These are phyloP conservation scores for Geranium rotundifolium DNA, from an alignment of 345 rosid species.

Conservation along the genomic window DNA sequence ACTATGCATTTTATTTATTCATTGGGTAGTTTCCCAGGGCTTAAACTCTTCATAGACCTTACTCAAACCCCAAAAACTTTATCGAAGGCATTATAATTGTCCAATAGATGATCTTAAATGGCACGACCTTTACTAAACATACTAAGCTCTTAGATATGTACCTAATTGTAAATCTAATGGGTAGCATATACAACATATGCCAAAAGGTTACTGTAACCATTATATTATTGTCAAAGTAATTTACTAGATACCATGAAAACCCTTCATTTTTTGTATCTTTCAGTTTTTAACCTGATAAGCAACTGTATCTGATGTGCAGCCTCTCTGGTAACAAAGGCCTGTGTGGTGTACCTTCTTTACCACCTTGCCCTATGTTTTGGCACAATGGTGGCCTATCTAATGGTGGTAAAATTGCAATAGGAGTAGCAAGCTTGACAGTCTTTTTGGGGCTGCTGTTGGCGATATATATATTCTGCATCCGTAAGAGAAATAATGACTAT, in stretches of 20 bases:
- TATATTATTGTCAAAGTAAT: too few relatives aligned
- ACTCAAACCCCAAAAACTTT: too few relatives aligned
- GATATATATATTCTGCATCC: slow-evolving; percentile 50
- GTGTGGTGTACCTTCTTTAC: slow-evolving; percentile 78
- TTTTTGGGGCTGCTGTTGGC: slow-evolving; percentile 30
- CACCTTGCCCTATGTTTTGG: slow-evolving; percentile 72
- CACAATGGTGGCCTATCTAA: slow-evolving; percentile 72
- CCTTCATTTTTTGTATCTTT: not conserved
- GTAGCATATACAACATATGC: too few relatives aligned
- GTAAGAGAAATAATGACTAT: slow-evolving; percentile 62
- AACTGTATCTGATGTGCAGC: slow-evolving; percentile 27
- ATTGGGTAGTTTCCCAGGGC: too few relatives aligned
- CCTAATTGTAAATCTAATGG: too few relatives aligned
- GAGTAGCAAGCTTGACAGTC: slow-evolving; percentile 38
- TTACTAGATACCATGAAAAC: not conserved
- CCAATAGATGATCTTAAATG: too few relatives aligned
- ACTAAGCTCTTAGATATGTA: too few relatives aligned
- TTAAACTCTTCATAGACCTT: too few relatives aligned
- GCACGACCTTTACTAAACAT: too few relatives aligned
- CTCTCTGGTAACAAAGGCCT: slow-evolving; percentile 85
- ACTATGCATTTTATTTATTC: too few relatives aligned
- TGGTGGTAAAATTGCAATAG: slow-evolving; percentile 71
- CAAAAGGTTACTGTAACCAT: too few relatives aligned
- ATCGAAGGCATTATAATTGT: too few relatives aligned
- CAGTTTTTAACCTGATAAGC: not conserved